Conservation (phyloP, 345 rosid genomes). For the Isatis tinctoria region DNA sequence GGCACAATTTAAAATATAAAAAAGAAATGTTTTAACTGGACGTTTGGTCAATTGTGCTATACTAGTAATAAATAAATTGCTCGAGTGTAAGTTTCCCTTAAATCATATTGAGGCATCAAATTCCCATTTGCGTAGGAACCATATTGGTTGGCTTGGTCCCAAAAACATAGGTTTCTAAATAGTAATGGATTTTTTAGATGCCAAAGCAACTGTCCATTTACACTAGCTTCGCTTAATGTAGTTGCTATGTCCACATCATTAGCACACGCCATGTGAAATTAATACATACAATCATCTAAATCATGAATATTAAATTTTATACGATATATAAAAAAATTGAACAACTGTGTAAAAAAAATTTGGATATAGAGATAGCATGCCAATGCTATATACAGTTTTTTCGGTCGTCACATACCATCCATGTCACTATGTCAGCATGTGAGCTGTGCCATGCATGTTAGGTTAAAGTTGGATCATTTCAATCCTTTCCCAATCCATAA, state of each 20-base stretch:
- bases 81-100: background rate
- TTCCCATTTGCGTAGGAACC: background rate
- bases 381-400: background rate
- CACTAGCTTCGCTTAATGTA: conserved; percentile 21
- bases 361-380: background rate
- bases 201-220: conserved; percentile 17
- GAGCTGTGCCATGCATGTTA: conserved; percentile 20
- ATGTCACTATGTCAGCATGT: conserved; percentile 5
- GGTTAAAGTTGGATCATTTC: conserved; percentile 16
- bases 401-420: background rate
- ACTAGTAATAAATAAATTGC: background rate
- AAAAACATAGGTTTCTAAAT: conserved; percentile 13
- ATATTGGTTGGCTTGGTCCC: conserved; percentile 23
- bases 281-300: background rate
- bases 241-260: conserved; percentile 7
- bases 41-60: background rate
- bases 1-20: background rate
- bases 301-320: background rate
- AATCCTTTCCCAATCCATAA: background rate
- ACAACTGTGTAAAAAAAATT: background rate
- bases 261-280: conserved; percentile 6
- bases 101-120: background rate
- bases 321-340: background rate
- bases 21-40: background rate
- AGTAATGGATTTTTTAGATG: background rate